These are phyloP conservation scores for Usnea hakonensis DNA, from an alignment of 495 filamentous ascomycete species.

Conservation along the genomic window DNA sequence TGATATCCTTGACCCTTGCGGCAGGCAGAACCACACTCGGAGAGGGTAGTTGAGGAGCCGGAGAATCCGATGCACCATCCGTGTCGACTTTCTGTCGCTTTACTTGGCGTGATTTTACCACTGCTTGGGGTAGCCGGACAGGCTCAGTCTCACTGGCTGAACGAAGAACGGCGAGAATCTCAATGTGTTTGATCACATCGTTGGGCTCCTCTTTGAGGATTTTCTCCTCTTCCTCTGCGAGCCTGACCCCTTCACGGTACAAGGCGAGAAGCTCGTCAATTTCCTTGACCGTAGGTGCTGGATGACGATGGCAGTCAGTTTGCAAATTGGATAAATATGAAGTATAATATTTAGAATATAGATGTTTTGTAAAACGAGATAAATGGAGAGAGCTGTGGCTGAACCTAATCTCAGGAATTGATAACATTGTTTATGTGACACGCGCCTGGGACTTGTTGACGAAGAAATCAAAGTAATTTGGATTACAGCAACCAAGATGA, in stretches of 20 bases:
- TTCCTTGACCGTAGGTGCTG: slow-evolving; percentile 17
- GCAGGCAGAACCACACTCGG: slow-evolving; percentile 38
- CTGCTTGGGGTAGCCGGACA: slow-evolving; percentile 35
- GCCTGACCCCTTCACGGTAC: slow-evolving; percentile 55
- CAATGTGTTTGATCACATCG: slow-evolving; percentile 52
- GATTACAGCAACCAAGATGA: background rate
- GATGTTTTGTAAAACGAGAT: background rate
- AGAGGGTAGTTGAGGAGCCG: slow-evolving; percentile 47
- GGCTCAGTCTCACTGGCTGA: slow-evolving; percentile 51
- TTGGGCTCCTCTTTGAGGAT: slow-evolving; percentile 51
- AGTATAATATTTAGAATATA: background rate
- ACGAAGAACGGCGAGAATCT: slow-evolving; percentile 52
- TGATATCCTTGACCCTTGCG: slow-evolving; percentile 36
- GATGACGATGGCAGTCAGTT: background rate
- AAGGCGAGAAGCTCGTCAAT: slow-evolving; percentile 44
- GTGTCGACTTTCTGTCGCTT: slow-evolving; percentile 59
- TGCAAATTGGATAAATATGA: background rate
- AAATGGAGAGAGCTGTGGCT: background rate
- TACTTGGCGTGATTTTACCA: slow-evolving; percentile 48
- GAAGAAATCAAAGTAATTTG: background rate
- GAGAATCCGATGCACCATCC: slow-evolving; percentile 61
- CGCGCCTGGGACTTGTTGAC: background rate
- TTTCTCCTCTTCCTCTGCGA: slow-evolving; percentile 54
- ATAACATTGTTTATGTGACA: background rate
- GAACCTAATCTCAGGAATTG: background rate